Conservation (phyloP, 106 monocot genomes). For the Chionographis japonica region DNA sequence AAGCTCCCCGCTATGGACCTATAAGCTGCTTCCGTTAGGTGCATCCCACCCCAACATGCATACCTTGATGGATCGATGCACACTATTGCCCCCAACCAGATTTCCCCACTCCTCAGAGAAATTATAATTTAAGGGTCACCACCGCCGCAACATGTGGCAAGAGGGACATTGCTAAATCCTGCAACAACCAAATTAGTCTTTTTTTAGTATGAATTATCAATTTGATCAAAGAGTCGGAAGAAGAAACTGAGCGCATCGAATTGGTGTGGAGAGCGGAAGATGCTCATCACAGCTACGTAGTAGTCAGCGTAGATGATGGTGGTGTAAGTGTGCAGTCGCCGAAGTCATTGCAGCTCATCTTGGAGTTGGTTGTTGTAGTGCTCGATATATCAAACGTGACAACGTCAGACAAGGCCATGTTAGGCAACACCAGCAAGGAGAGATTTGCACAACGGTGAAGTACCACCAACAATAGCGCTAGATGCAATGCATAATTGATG, state of each 20-base stretch:
- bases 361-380: constrained; percentile 33
- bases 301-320: constrained; percentile 72
- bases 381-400: too few relatives aligned
- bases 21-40: constrained; percentile 26
- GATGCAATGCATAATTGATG: too few relatives aligned
- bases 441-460: too few relatives aligned
- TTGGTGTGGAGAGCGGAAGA: constrained; percentile 22
- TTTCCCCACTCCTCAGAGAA: not conserved
- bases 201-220: too few relatives aligned
- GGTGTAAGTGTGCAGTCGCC: constrained; percentile 23
- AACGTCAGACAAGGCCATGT: too few relatives aligned
- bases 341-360: constrained; percentile 21
- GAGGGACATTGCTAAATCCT: constrained; percentile 14
- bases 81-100: not conserved
- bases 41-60: constrained; percentile 22
- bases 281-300: constrained; percentile 25
- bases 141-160: constrained; percentile 24
- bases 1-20: constrained; percentile 5
- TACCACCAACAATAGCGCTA: too few relatives aligned
- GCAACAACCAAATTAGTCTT: not conserved
- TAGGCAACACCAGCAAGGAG: too few relatives aligned
- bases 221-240: too few relatives aligned
- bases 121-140: constrained; percentile 33
- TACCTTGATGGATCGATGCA: constrained; percentile 5
- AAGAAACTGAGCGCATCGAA: constrained; percentile 25